Conservation (phyloP, 208 protist genomes). For the Leishmania tropica region DNA sequence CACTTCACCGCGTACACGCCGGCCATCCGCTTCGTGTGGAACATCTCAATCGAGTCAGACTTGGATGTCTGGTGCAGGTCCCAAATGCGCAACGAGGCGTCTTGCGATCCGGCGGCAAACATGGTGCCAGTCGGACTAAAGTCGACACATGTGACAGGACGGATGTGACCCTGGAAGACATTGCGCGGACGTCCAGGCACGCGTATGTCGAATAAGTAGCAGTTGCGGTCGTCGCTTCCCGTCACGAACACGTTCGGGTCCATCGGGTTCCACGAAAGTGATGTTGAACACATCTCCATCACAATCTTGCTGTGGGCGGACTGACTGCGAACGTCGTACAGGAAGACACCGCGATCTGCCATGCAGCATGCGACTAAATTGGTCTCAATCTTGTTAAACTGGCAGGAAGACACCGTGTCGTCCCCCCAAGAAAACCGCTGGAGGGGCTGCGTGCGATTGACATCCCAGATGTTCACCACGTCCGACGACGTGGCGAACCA, state of each 20-base stretch:
- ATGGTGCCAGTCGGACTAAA: slow-evolving; percentile 96
- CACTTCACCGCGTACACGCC: slow-evolving; percentile 93
- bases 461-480: slow-evolving; percentile 91
- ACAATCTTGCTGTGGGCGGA: slow-evolving; percentile 94
- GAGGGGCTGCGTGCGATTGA: slow-evolving; percentile 93
- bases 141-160: slow-evolving; percentile 94
- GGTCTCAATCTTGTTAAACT: slow-evolving; percentile 95
- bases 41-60: slow-evolving; percentile 95
- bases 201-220: slow-evolving; percentile 98
- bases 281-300: slow-evolving; percentile 94
- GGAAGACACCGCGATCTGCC: slow-evolving; percentile 91
- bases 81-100: slow-evolving; percentile 97
- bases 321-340: slow-evolving; percentile 95
- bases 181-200: slow-evolving; percentile 90
- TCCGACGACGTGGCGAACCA: slow-evolving; percentile 95
- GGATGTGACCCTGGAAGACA: slow-evolving; percentile 97
- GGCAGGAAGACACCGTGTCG: slow-evolving; percentile 87
- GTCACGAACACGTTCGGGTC: slow-evolving; percentile 97
- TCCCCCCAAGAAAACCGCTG: slow-evolving; percentile 95
- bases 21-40: slow-evolving; percentile 99
- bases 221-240: slow-evolving; percentile 97
- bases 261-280: slow-evolving; percentile 97
- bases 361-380: slow-evolving; percentile 92
- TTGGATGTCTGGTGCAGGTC: slow-evolving; percentile 83
- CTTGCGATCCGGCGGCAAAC: slow-evolving; percentile 96